Evolutionary conservation across 352 stramenopile species (phyloP), one percentile per base, ranked within the genome.

Genomic region (Phytopythium helicoides): DNA sequence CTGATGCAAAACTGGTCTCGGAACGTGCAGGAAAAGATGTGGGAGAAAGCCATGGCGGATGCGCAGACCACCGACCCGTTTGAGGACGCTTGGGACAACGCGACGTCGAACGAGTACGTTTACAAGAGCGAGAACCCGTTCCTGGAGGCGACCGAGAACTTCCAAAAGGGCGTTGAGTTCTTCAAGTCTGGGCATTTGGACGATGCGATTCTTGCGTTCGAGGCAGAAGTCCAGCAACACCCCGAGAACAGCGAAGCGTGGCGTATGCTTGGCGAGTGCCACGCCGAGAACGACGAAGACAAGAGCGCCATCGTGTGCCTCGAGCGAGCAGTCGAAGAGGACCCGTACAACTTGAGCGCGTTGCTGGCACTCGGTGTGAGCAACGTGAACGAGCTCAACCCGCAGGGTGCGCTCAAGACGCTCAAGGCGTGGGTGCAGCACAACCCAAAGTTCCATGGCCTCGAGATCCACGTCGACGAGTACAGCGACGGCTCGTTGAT

Each of bases 361-460:
- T 67, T 98, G 16, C 72, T 99, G 26, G 78, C 86, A 19, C 74
- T 98, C 2, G 95, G 95, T 21, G 95, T 98, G 41, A 97, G 90
- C 64, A 97, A 98, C 64, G 95, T 99, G 42, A 99, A 99, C 67
- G 96, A 99, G 65, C 63, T 98, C 19, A 95, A 98, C 64, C 87
- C 94, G 22, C 90, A 97, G 48, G 86, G 84, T 3, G 94, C 94
- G 10, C 68, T 98, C 16, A 86, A 92, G 57, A 97, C 87, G 35
- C 79, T 99, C 31, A 98, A 97, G 70, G 77, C 84, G 15, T 99
- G 95, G 95, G 92, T 98, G 18, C 90, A 97, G 52, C 89, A 98
- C 72, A 98, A 99, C 76, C 94, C 95, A 3, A 97, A 98, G 62
- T 99, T 98, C 76, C 91, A 97, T 56, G 94, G 93, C 18, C 80